Conservation (phyloP, 2,329 filamentous ascomycete genomes). For the Nigrospora sphaerica region DNA sequence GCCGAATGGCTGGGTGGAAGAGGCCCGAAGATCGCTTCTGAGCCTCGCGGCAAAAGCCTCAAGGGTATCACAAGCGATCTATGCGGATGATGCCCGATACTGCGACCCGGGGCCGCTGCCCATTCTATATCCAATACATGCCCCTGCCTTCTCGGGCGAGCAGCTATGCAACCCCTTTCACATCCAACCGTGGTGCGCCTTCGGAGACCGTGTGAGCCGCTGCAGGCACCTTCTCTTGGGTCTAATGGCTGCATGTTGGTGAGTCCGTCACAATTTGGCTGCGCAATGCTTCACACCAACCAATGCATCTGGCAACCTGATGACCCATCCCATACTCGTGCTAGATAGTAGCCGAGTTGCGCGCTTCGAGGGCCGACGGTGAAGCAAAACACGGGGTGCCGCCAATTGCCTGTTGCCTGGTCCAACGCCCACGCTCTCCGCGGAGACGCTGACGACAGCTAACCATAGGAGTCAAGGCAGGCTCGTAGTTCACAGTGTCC, state of each 20-base stretch:
- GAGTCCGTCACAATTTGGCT: neutral
- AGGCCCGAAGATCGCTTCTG: conserved; percentile 29
- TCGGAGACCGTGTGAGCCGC: neutral
- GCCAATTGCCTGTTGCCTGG: no score
- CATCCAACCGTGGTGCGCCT: neutral
- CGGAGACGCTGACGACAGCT: no score
- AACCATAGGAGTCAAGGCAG: no score
- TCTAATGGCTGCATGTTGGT: neutral
- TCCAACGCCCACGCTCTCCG: no score
- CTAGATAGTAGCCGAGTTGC: neutral
- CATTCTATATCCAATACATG: neutral
- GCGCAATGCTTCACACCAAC: neutral
- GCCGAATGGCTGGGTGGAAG: conserved; percentile 31
- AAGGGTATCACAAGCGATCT: conserved; percentile 5
- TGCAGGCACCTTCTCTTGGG: neutral
- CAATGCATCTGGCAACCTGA: neutral
- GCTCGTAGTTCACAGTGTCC: no score
- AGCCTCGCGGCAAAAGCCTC: conserved; percentile 2
- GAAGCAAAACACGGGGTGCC: neutral
- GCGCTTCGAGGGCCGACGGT: neutral
- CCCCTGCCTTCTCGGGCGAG: neutral
- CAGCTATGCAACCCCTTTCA: no score
- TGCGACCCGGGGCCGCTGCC: neutral
- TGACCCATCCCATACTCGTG: neutral
- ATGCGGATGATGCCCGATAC: neutral